Conservation (phyloP, 2,329 filamentous ascomycete species). For the Pseudopithomyces maydicus region DNA sequence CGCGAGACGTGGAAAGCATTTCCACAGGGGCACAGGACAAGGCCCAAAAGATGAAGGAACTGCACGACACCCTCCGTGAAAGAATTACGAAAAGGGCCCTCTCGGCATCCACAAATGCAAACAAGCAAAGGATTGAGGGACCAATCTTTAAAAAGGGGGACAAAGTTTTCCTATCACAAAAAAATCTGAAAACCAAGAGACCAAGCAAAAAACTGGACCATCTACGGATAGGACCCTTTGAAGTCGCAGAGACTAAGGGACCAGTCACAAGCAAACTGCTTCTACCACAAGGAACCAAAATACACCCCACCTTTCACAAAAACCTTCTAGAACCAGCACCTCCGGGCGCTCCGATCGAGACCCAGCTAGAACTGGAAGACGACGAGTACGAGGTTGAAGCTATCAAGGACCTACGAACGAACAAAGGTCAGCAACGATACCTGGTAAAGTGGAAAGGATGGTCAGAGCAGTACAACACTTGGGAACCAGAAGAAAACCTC, state of each 20-base stretch:
- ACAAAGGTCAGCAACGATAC: constrained; percentile 7
- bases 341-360: not conserved
- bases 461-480: not conserved
- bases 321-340: not conserved
- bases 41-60: not conserved
- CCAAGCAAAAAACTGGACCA: not conserved
- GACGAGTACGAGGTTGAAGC: not conserved
- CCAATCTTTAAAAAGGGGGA: constrained; percentile 4
- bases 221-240: not conserved
- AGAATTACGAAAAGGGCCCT: not conserved
- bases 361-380: constrained; percentile 2
- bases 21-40: not conserved
- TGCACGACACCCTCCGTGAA: not conserved
- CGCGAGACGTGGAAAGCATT: not conserved
- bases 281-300: not conserved
- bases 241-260: not conserved
- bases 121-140: not conserved
- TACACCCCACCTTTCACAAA: not conserved
- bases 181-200: not conserved
- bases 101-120: not conserved
- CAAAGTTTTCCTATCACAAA: constrained; percentile 1
- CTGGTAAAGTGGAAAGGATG: constrained; percentile 5
- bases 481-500: not conserved
- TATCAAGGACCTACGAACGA: not conserved
- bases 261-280: not conserved